Evolutionary conservation across 257 asterid genomes (phyloP), one percentile per base, ranked within the genome.

Genomic region (Nicotiana attenuata): DNA sequence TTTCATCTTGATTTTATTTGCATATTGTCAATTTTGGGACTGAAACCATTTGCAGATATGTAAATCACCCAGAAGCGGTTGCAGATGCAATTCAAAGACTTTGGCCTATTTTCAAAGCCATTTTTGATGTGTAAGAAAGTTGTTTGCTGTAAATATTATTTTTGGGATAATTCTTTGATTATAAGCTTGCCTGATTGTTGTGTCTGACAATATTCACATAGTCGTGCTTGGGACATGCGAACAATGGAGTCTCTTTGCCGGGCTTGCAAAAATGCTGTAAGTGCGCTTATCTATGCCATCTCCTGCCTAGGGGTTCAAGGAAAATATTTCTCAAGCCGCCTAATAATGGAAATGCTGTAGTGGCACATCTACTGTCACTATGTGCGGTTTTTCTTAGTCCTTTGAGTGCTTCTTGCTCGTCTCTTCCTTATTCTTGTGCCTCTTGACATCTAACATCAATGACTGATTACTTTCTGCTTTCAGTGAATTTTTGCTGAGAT

Each of bases 201-300:
- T 65, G 24, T 65, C 65, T 64, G 64, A 26, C 4, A 56, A n/a
- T 87, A 82, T 69, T 88, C 75, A 61, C 87, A 86, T 93, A 96
- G 99, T 76, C 99, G 97, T 87, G 91, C 98, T 52, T 96, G 99
- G 99, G 98, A 96, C 86, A 88, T 91, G 93, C 94, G 98, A 81
- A 92, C 98, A n/a, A 96, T 96, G 99, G 99, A 96, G 86, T 94
- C 99, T 83, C 95, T 96, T 80, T 96, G 99, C 83, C 96, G 99
- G 79, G 99, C 99, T 71, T 96, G 99, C 90, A 96, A 94, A 91
- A 87, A 92, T 90, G 97, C 99, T 86, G 99, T 96, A 87, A 91
- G 99, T 87, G 85, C 75, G 69, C 77, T 85, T 50, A 26, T 47
- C 76, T n/a, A 66, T 45, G 28, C 16, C 64, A 65, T 55, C 78